A percentile compares a stretch with the other conserved stretches of the same genome.
These are phyloP conservation scores for Rhodosporidiobolus sp. DNA, from an alignment of 768 basidiomycete species.

Conservation along the genomic window DNA sequence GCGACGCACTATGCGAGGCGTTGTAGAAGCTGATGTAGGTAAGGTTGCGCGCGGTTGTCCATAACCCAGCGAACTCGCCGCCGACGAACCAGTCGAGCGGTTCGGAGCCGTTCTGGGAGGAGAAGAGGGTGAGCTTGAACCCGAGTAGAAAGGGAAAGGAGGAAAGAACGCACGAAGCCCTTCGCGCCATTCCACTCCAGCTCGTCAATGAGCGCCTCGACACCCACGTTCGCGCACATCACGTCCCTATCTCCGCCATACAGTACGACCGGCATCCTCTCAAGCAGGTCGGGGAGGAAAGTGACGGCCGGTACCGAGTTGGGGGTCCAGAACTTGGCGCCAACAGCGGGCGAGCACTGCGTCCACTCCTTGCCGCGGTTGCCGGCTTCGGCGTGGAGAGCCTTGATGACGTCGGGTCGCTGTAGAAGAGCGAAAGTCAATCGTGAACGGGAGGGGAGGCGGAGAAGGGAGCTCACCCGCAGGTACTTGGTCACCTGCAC, in stretches of 20 bases:
- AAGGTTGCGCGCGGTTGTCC: conserved; percentile 82
- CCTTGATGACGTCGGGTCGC: conserved; percentile 73
- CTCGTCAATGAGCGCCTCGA: conserved; percentile 77
- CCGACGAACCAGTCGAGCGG: conserved; percentile 59
- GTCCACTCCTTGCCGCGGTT: conserved; percentile 70
- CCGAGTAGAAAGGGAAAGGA: too few relatives aligned
- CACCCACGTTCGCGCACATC: conserved; percentile 91
- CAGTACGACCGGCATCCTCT: conserved; percentile 63
- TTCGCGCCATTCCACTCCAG: conserved; percentile 81
- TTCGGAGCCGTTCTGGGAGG: conserved; percentile 44
- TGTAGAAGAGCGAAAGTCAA: conserved; percentile 46
- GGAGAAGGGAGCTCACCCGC: conserved; percentile 54
- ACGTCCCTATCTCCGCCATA: conserved; percentile 94
- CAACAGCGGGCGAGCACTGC: conserved; percentile 73
- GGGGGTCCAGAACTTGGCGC: conserved; percentile 59
- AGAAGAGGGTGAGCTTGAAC: neutral
- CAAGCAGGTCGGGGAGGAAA: conserved; percentile 73
- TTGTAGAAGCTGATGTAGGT: conserved; percentile 92
- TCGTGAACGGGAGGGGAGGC: too few relatives aligned
- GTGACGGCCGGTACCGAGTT: conserved; percentile 68
- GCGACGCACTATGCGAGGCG: conserved; percentile 73
- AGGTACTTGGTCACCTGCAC: conserved; percentile 72
- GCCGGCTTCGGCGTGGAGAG: conserved; percentile 67
- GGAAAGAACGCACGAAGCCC: conserved; percentile 60
- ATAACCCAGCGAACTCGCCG: conserved; percentile 75